Percentiles rank a stretch among this genome's conserved stretches.
Evolutionary conservation across 805 yeast species (phyloP).

Genomic region (Torulaspora franciscae): DNA sequence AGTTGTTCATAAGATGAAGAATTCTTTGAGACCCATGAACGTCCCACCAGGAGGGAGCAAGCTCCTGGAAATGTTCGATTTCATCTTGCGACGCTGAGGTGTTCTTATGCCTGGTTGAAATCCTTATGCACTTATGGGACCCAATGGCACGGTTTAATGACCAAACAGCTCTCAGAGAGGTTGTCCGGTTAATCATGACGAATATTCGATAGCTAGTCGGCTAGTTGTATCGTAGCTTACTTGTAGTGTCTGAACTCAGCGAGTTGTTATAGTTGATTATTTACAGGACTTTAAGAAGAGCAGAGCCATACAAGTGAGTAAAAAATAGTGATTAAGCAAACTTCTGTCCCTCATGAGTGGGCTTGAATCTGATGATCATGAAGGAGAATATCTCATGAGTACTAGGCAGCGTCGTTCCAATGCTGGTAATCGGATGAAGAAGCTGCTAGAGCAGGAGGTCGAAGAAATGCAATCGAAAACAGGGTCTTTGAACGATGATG

Average conservation of each 20-base stretch:
- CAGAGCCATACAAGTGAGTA: background rate
- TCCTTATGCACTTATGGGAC: background rate
- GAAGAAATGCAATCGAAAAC: constrained; percentile 40
- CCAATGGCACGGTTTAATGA: background rate
- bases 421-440: constrained; percentile 82
- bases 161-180: background rate
- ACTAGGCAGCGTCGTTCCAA: constrained; percentile 76
- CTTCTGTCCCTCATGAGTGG: constrained; percentile 10
- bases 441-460: constrained; percentile 59
- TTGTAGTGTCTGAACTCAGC: too few relatives aligned
- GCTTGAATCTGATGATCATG: constrained; percentile 10
- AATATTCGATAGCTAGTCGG: too few relatives aligned
- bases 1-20: constrained; percentile 87
- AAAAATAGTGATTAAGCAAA: background rate
- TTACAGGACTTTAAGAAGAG: background rate
- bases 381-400: constrained; percentile 57
- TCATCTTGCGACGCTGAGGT: constrained; percentile 46
- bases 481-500: constrained; percentile 67
- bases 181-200: background rate
- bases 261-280: too few relatives aligned
- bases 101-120: constrained; percentile 9
- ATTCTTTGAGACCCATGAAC: constrained; percentile 88
- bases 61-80: constrained; percentile 70
- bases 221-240: too few relatives aligned
- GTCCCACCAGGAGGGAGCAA: constrained; percentile 99